Evolutionary conservation across 2,329 filamentous ascomycete genomes (phyloP).

Genomic region (Sarocladiaceae sp.): DNA sequence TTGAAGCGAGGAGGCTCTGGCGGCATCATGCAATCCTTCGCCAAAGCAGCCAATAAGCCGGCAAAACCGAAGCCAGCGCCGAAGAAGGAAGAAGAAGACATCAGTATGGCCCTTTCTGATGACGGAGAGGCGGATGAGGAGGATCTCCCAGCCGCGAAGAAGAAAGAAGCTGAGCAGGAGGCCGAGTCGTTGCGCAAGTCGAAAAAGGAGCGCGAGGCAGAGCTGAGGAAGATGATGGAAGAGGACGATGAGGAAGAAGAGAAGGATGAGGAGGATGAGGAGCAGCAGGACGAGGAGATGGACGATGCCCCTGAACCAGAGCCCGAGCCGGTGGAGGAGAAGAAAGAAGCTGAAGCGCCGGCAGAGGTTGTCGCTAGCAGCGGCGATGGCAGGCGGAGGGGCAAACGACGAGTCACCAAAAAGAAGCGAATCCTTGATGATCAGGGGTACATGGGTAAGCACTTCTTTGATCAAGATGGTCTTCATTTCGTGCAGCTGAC

Average conservation of each 20-base stretch:
- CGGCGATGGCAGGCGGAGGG: slow-evolving; percentile 60
- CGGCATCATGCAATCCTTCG: slow-evolving; percentile 74
- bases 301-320: slow-evolving; percentile 33
- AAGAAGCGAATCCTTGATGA: slow-evolving; percentile 84
- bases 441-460: slow-evolving; percentile 79
- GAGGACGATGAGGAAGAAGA: slow-evolving; percentile 41
- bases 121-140: slow-evolving; percentile 34
- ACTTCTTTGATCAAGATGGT: not conserved
- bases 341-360: slow-evolving; percentile 36
- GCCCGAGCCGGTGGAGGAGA: slow-evolving; percentile 28
- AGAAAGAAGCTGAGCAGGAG: slow-evolving; percentile 18
- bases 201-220: slow-evolving; percentile 31
- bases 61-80: slow-evolving; percentile 41
- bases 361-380: slow-evolving; percentile 47
- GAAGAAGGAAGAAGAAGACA: slow-evolving; percentile 24
- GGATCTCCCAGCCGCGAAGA: slow-evolving; percentile 24
- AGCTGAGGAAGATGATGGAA: slow-evolving; percentile 37
- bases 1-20: slow-evolving; percentile 53
- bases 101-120: slow-evolving; percentile 27
- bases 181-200: slow-evolving; percentile 18
- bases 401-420: slow-evolving; percentile 74
- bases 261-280: slow-evolving; percentile 29
- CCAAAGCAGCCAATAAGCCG: slow-evolving; percentile 45
- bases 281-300: slow-evolving; percentile 32
- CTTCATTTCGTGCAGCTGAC: slow-evolving; percentile 6